These are phyloP conservation scores for Myxozyma udenii DNA, from an alignment of 805 yeast genomes.

Conservation along the genomic window DNA sequence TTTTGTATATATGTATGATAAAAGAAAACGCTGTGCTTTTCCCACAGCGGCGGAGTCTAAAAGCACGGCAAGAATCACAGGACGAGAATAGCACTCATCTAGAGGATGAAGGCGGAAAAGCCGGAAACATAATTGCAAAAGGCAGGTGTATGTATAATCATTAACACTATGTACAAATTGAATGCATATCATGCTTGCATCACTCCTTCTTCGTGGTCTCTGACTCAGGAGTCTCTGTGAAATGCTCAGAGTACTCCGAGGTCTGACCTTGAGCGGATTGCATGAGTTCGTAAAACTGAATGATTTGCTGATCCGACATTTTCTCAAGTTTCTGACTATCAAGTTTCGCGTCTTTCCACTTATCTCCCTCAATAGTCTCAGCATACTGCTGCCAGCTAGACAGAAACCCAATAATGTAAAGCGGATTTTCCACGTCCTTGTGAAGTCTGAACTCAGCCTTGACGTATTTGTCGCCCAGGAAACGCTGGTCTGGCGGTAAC, in stretches of 20 bases:
- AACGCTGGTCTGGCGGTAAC: constrained; percentile 66
- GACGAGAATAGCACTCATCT: too few relatives aligned
- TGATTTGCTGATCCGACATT: constrained; percentile 86
- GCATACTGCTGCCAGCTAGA: constrained; percentile 79
- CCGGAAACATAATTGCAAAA: too few relatives aligned
- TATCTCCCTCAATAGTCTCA: constrained; percentile 45
- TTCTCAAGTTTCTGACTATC: constrained; percentile 66
- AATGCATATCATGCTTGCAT: not conserved
- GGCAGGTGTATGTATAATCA: too few relatives aligned
- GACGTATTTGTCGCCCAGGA: constrained; percentile 86
- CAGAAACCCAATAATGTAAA: constrained; percentile 88
- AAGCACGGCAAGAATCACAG: too few relatives aligned
- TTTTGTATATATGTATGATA: not conserved
- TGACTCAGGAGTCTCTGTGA: constrained; percentile 2
- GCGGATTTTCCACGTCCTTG: constrained; percentile 75
- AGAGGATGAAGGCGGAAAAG: too few relatives aligned
- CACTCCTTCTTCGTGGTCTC: not conserved
- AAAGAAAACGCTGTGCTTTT: not conserved
- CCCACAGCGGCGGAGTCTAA: too few relatives aligned
- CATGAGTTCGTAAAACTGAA: constrained; percentile 52
- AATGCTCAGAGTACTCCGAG: constrained; percentile 36
- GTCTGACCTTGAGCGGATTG: constrained; percentile 42
- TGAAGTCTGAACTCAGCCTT: constrained; percentile 87
- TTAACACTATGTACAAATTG: too few relatives aligned
- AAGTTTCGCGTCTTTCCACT: constrained; percentile 63